phyloP scores from a whole-genome alignment of 768 basidiomycete species.

The Tylopilus sp. region DNA sequence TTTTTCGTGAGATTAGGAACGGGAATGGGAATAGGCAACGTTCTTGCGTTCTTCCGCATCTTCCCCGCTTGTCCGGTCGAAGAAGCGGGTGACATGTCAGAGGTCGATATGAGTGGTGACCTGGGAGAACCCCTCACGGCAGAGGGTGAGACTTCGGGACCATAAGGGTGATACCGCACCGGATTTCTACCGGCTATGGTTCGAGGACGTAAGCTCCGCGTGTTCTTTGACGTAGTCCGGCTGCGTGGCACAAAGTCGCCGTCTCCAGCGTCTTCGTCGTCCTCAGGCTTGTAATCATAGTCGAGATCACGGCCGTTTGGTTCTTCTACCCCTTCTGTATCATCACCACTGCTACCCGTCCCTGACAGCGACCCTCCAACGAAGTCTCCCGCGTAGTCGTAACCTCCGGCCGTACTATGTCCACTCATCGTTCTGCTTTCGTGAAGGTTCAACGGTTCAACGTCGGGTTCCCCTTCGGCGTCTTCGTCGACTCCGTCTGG shows the following conservation, averaged over 20 bases:
- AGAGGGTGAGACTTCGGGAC: slow-evolving; percentile 27
- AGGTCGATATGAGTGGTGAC: slow-evolving; percentile 30
- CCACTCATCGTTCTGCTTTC: slow-evolving; percentile 15
- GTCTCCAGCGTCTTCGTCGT: slow-evolving; percentile 31
- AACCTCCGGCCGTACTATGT: slow-evolving; percentile 28
- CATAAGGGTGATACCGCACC: slow-evolving; percentile 34
- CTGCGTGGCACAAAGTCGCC: slow-evolving; percentile 33
- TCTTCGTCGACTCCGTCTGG: slow-evolving; percentile 33
- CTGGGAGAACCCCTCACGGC: slow-evolving; percentile 29
- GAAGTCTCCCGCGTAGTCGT: slow-evolving; percentile 21
- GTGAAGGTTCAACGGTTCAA: slow-evolving; percentile 28
- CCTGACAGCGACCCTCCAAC: slow-evolving; percentile 23
- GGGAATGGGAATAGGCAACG: slow-evolving; percentile 54
- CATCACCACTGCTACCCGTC: slow-evolving; percentile 23
- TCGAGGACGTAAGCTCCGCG: slow-evolving; percentile 36
- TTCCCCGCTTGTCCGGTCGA: slow-evolving; percentile 24
- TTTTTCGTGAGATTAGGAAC: slow-evolving; percentile 71
- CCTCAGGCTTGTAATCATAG: slow-evolving; percentile 31
- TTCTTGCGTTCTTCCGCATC: slow-evolving; percentile 36
- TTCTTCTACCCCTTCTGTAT: slow-evolving; percentile 27
- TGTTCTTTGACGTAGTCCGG: slow-evolving; percentile 37
- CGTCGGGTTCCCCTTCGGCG: slow-evolving; percentile 34
- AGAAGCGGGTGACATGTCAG: slow-evolving; percentile 26
- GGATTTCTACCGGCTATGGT: slow-evolving; percentile 31
- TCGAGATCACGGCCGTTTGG: slow-evolving; percentile 18